Base-by-base conservation (phyloP, 1,139 yeast species). In the Suhomyces chickasaworum region DNA sequence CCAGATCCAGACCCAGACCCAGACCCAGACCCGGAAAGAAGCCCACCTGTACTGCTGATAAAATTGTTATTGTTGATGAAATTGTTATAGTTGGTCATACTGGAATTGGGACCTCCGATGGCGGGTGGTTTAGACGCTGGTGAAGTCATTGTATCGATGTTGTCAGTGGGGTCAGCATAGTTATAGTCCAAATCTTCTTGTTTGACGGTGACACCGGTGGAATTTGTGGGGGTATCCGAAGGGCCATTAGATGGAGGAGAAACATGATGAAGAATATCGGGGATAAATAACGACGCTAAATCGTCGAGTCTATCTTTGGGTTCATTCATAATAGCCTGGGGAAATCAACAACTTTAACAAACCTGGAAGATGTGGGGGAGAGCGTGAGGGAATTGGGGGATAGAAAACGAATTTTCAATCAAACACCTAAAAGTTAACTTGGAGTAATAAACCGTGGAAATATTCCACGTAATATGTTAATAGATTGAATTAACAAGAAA, bases 251-350 rank as follows among this genome's bases (percentile, higher is more conserved):
- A 39, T 5, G 53, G 48, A 17, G 54, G 43, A 9, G 54, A 41
- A 9, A 49, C 48, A 20, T 63, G 69, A 43, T 68, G 72, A 30
- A 73, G 61, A 22, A 71, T 67, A 43, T 74, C 78, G 4, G 78
- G 78, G 31, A 74, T 57, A 44, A 74, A 74, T 42, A 74, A 62
- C 25, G 77, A 66, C 37, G 77, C 71, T 41, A 74, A 61, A 56
- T 74, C 79, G 49, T 73, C 77, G 37, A 68, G 64, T 29, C 64
- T 55, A 32, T 63, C 68, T 47, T 64, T 63, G 40, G 53, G 34
- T 27, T 52, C 56, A 37, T 47, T 51, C 57, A 53, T 53, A 22
- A 10, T 10, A 35, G 16, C 7, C n/a, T 35, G 23, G 16, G 29
- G 37, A 23, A 7, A 5, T 13, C 8, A 13, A 12, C 18, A 15